Evolutionary conservation across 1,139 yeast species (phyloP), one percentile per base, ranked within the genome.

Genomic region (Wickerhamomyces sp.): DNA sequence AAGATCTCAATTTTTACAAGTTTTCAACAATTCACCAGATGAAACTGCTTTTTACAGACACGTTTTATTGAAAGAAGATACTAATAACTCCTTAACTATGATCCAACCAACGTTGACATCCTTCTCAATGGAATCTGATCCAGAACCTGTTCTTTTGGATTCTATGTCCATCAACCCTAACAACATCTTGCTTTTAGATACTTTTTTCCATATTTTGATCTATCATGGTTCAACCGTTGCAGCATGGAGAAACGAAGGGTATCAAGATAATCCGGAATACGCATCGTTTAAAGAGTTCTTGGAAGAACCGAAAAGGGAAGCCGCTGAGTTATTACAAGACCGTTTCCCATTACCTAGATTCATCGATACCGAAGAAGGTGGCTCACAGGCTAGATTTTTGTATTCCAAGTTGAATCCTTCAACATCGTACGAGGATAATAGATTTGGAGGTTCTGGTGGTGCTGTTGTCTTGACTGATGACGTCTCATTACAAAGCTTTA

Each of bases 41-140:
- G 98, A 91, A 69, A 89, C 98, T 35, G 96, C 97, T 25, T 91
- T 88, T 61, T 89, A 89, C 66, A 80, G 96, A 59, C 97, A 91
- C 61, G 86, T 88, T 26, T 75, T 91, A 57, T 75, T 87, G 54
- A 79, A 89, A 46, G 96, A 91, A 59, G 96, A 91, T 58, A 82
- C 91, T 36, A 81, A 83, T 45, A 91, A 89, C 62, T 85, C 97
- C n/a, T 70, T 89, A 57, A 84, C 88, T 46, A 89, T 89, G 96
- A 89, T 89, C 51, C 97, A 89, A 65, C 97, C 97, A 40, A 87
- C 97, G 0, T 73, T 89, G 58, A 85, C 94, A 5, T 78, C 95
- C 29, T 89, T 84, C 65, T 75, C 85, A 38, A 79, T 89, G 61
- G 85, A 78, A 52, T 84, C 80, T 38, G 93, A 83, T 46, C 95